These are phyloP conservation scores for Pythium scleroteichum DNA, from an alignment of 352 stramenopile species.

Conservation along the genomic window DNA sequence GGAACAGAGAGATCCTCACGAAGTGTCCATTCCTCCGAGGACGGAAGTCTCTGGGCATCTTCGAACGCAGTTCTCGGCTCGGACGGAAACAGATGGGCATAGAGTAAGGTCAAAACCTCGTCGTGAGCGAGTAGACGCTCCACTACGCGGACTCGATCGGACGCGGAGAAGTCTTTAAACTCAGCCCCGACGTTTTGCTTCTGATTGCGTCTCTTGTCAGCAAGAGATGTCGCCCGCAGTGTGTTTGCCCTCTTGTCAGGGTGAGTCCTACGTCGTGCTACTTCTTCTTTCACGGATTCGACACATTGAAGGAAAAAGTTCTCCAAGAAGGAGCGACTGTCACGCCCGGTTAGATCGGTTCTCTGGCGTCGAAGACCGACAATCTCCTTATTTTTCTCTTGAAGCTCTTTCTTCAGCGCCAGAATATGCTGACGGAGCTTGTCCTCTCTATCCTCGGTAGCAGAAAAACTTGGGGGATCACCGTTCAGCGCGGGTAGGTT, in stretches of 20 bases:
- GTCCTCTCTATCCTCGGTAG: constrained; percentile 63
- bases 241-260: neutral
- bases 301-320: constrained; percentile 82
- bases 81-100: constrained; percentile 73
- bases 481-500: constrained; percentile 9
- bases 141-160: constrained; percentile 73
- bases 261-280: constrained; percentile 41
- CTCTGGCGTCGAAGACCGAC: constrained; percentile 40
- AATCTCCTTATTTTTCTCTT: constrained; percentile 65
- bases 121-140: constrained; percentile 77
- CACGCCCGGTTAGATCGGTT: constrained; percentile 30
- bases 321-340: constrained; percentile 54
- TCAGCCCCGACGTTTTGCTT: constrained; percentile 40
- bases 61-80: neutral
- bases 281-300: constrained; percentile 81
- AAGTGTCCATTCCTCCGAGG: constrained; percentile 13
- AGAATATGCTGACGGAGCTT: constrained; percentile 72
- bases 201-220: constrained; percentile 36
- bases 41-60: constrained; percentile 9
- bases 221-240: constrained; percentile 16
- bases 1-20: constrained; percentile 1
- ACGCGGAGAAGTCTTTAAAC: constrained; percentile 67
- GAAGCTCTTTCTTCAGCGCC: constrained; percentile 61
- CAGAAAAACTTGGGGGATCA: constrained; percentile 4
- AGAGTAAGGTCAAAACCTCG: constrained; percentile 74